These are phyloP conservation scores for Fusarium cicatricum DNA, from an alignment of 2,329 filamentous ascomycete species.

Conservation along the genomic window DNA sequence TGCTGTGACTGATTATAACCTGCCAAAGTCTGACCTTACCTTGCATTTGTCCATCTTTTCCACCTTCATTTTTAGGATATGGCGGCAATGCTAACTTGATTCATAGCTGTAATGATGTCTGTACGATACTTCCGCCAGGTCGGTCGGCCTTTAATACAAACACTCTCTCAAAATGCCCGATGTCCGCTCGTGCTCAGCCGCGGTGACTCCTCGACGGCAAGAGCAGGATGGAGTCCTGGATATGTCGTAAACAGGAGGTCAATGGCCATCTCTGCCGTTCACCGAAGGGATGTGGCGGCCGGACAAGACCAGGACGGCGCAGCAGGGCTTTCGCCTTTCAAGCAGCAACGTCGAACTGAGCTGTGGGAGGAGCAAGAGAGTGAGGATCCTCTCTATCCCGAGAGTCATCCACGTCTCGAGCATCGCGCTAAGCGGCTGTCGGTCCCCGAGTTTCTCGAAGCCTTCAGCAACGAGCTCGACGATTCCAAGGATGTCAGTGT, in stretches of 20 bases:
- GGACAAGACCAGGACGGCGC: constrained; percentile 25
- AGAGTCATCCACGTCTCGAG: constrained; percentile 49
- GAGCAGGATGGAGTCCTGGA: constrained; percentile 12
- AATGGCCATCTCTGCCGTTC: constrained; percentile 33
- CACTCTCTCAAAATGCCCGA: constrained; percentile 20
- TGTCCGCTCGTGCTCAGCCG: constrained; percentile 14
- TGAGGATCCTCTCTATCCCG: constrained; percentile 47
- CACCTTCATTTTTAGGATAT: constrained; percentile 9
- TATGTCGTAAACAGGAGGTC: constrained; percentile 22
- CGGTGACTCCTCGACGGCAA: constrained; percentile 21
- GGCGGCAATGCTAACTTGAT: constrained; percentile 31
- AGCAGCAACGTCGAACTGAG: constrained; percentile 47
- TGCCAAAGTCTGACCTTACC: constrained; percentile 50
- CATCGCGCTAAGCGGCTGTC: constrained; percentile 41
- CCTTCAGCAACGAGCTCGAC: constrained; percentile 39
- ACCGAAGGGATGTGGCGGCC: constrained; percentile 8
- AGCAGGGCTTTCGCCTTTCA: constrained; percentile 47
- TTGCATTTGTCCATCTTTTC: constrained; percentile 17
- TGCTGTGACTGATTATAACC: constrained; percentile 55
- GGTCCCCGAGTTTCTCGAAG: constrained; percentile 48
- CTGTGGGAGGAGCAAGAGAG: constrained; percentile 46
- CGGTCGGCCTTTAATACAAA: constrained; percentile 41
- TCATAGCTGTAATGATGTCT: constrained; percentile 49
- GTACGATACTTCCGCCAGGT: constrained; percentile 49
- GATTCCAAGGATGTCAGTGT: constrained; percentile 44